A percentile compares a stretch with the other conserved stretches of the same genome.
These are phyloP conservation scores for Colletotrichum sublineola DNA, from an alignment of 2,329 filamentous ascomycete species.

Conservation along the genomic window DNA sequence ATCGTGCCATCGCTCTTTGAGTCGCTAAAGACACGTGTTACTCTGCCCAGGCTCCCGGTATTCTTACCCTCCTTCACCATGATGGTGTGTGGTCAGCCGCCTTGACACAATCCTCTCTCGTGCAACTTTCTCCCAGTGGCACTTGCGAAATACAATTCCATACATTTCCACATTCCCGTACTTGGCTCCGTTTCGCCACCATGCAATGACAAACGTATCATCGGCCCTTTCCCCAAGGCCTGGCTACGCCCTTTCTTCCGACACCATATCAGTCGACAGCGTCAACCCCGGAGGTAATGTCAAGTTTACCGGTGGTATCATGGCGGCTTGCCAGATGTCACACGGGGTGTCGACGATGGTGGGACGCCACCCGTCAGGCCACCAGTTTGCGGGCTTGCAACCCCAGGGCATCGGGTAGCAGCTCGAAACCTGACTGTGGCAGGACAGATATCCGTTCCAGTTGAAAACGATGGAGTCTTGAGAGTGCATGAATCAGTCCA, in stretches of 20 bases:
- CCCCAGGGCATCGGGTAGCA: constrained; percentile 23
- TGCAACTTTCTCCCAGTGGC: background rate
- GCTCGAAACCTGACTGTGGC: constrained; percentile 22
- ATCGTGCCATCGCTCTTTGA: background rate
- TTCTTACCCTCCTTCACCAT: background rate
- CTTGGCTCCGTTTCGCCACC: background rate
- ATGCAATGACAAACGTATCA: background rate
- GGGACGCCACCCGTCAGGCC: constrained; percentile 26
- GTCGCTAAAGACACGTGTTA: background rate
- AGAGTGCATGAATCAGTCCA: background rate
- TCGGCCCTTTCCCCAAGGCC: background rate
- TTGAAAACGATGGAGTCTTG: constrained; percentile 27
- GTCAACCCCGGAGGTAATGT: background rate
- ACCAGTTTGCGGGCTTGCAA: constrained; percentile 30
- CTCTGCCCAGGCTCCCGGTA: background rate
- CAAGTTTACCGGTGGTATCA: background rate
- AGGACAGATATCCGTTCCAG: constrained; percentile 38
- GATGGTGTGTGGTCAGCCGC: background rate
- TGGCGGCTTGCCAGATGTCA: constrained; percentile 22
- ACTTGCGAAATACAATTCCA: too few species aligned
- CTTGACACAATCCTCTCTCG: background rate
- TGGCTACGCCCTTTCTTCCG: background rate
- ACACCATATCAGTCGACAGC: background rate
- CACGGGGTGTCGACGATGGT: constrained; percentile 16
- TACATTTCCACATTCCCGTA: background rate